Base-by-base conservation (phyloP, 148 eudicot species). In the Mesembryanthemum crystallinum region DNA sequence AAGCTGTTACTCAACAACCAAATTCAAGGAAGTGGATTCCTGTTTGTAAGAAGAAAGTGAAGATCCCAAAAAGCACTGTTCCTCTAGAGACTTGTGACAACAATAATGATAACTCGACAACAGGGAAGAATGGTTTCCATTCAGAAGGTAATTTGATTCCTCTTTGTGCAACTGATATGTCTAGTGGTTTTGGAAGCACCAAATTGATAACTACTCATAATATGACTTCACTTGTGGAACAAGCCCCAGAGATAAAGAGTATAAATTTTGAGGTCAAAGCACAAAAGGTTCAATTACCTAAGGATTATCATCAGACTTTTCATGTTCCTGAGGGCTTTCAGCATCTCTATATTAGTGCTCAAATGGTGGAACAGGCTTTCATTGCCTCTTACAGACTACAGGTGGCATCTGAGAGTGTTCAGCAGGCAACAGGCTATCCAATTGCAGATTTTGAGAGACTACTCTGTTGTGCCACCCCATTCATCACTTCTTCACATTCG, bases 371-470 rank as follows among this genome's bases (percentile, higher is more conserved):
- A 64, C 76, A 64, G 2, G 76, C 76, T 64, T 72, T 78, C 63
- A 20, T 37, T 28, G 67, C 76, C 64, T 78, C 81, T 37, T 78
- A 72, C 52, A 78, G 64, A 58, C 71, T 78, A 55, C 88, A 81
- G 57, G n/a, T 87, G 20, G 88, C 82, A 39, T 87, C 88, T 77
- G 86, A 85, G 73, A 66, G 80, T 42, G 69, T 85, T 45, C 80
- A 83, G 73, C 59, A 66, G 49, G 80, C 83, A 43, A 83, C 76
- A 30, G 90, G 86, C 62, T 77, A 25, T 75, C 86, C 88, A 17
- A 64, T 85, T 74, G 88, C 90, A 13, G 86, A 81, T 80, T 79
- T 87, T 30, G 90, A 87, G 78, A 83, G 73, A 64, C 49, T 87
- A 67, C 75, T 87, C 37, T 66, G 45, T 73, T 81, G 83, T 69